phyloP scores from a whole-genome alignment of 768 basidiomycete genomes.

The Hortiboletus campestris region DNA sequence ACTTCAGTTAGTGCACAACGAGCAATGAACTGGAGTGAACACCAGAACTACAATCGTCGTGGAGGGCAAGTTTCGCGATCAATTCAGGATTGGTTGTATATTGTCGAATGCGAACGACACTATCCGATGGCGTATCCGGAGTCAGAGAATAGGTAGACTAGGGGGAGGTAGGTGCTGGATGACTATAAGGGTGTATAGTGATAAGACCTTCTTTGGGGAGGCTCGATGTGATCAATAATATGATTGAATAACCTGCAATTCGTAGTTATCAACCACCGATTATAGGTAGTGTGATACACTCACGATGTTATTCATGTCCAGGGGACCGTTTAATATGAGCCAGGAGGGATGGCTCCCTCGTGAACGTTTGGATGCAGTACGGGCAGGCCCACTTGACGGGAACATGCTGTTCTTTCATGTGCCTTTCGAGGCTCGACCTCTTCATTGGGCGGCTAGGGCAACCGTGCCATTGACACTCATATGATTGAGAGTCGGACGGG shows the following conservation, averaged over 20 bases:
- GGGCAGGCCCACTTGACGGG: conserved; percentile 1
- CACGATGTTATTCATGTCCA: too few species aligned
- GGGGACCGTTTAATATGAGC: too few species aligned
- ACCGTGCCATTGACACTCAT: background rate
- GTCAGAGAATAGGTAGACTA: too few species aligned
- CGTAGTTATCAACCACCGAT: too few species aligned
- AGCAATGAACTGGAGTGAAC: background rate
- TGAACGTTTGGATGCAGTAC: conserved; percentile 1
- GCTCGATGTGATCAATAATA: background rate
- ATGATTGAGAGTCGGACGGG: background rate
- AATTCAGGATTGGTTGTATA: background rate
- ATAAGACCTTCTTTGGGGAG: background rate
- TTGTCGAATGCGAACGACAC: background rate
- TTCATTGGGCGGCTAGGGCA: background rate
- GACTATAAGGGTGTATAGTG: too few species aligned
- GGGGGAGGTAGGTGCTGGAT: too few species aligned
- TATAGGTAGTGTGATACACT: too few species aligned
- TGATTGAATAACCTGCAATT: too few species aligned
- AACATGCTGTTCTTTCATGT: background rate
- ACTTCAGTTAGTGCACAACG: background rate
- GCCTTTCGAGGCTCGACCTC: conserved; percentile 6
- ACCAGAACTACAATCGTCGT: background rate
- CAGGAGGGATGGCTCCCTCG: background rate
- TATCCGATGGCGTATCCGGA: too few species aligned
- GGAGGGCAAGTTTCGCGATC: background rate